Evolutionary conservation across 179 eudicot species (phyloP).

Genomic region (Spergularia azorica): DNA sequence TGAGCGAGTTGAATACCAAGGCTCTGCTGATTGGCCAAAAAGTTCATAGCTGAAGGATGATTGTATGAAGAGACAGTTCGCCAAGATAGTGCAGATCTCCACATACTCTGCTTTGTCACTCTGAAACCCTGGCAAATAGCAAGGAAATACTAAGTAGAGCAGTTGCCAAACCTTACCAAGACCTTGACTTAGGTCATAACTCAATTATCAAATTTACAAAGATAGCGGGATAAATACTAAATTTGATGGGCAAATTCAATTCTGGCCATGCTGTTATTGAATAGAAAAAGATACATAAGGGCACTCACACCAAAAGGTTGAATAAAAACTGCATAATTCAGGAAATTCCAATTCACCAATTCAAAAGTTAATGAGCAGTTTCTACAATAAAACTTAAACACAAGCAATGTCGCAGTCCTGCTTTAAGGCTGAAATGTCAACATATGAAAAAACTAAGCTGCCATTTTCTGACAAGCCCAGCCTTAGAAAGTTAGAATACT

Average conservation of each 20-base stretch:
- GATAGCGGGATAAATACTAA: background rate
- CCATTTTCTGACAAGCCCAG: background rate
- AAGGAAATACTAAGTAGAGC: background rate
- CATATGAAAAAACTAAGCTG: background rate
- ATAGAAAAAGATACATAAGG: background rate
- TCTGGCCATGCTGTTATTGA: background rate
- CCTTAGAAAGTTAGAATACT: background rate
- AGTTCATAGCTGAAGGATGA: slow-evolving; percentile 61
- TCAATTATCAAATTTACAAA: background rate
- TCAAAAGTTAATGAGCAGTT: background rate
- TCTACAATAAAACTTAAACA: background rate
- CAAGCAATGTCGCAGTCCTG: background rate
- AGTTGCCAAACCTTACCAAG: background rate
- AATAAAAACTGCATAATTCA: background rate
- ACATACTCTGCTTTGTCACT: slow-evolving; percentile 68
- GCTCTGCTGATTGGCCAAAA: slow-evolving; percentile 80
- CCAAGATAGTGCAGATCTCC: slow-evolving; percentile 78
- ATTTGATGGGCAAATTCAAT: background rate
- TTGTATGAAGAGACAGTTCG: slow-evolving; percentile 78
- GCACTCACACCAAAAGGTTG: background rate
- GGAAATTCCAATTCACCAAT: background rate
- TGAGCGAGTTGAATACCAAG: slow-evolving; percentile 95
- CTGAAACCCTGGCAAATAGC: slow-evolving; percentile 67
- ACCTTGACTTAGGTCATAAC: background rate
- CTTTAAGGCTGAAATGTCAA: background rate